Base-by-base conservation (phyloP, 345 rosid genomes). In the Moricandia moricandioides region DNA sequence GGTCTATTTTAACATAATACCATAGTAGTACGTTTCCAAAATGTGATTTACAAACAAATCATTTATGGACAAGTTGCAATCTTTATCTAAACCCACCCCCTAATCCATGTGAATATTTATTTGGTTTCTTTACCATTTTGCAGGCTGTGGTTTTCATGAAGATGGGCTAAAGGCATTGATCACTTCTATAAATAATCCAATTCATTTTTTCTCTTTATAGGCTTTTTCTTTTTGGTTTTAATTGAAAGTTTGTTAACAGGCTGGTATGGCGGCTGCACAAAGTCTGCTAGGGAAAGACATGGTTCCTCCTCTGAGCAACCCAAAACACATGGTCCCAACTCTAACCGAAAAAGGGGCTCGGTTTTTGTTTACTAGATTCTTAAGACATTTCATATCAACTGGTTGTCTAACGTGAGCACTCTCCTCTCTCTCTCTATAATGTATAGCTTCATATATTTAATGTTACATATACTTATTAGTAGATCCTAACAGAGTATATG, bases 61-160 rank as follows among this genome's bases (percentile, higher is more conserved):
- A 52, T 18, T 21, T 18, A 3, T 18, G 58, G n/a, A 3, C 26
- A 51, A 51, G 56, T 49, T 2, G 11, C 56, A 51, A 17, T 17
- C 57, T 52, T 27, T 16, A 51, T 4, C 24, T 51, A 51, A 10
- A 51, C 40, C 59, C 59, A 10, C 60, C 13, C 29, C 33, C 31
- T 10, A 9, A 17, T 62, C 14, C 8, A 3, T 34, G 8, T 34
- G 8, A 62, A 62, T 62, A 62, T 62, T 62, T 30, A 62, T 37
- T 62, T 18, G 30, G 30, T 37, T 37, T 16, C 9, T 37, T 37
- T 37, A 63, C 67, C 14, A 1, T 63, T 63, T 63, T 62, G 67
- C 27, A 62, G 97, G 97, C 62, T 87, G 87, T 80, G 97, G 93
- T 77, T 91, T 87, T 81, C 97, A 89, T 77, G 96, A 91, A 81